Percentiles rank a stretch among this genome's conserved stretches.
Conservation (phyloP, 306 rosid genomes). For the Corylus americana region DNA sequence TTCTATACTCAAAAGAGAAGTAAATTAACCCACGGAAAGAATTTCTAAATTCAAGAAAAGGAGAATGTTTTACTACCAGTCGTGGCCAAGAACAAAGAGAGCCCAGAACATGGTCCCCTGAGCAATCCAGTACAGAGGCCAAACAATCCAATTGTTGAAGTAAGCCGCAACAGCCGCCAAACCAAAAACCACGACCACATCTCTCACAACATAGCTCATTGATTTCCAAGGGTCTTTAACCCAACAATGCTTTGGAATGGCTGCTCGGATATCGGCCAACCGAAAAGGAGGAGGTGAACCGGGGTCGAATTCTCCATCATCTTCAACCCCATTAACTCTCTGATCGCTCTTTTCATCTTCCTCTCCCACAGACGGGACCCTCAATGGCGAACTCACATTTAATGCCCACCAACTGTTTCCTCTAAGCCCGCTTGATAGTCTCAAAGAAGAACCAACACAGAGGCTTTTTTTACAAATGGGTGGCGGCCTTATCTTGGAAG, state of each 20-base stretch:
- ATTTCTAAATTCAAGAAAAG: neutral
- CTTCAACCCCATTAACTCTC: slow-evolving; percentile 21
- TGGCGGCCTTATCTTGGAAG: slow-evolving; percentile 37
- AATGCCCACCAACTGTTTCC: slow-evolving; percentile 51
- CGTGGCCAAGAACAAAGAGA: slow-evolving; percentile 98
- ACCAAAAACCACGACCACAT: slow-evolving; percentile 73
- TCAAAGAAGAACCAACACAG: neutral
- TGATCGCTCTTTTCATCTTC: slow-evolving; percentile 27
- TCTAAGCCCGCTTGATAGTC: slow-evolving; percentile 30
- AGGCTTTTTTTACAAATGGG: slow-evolving; percentile 14
- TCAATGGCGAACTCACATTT: slow-evolving; percentile 74
- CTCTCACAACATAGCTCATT: slow-evolving; percentile 91
- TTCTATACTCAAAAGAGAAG: neutral
- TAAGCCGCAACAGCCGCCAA: slow-evolving; percentile 82
- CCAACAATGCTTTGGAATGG: slow-evolving; percentile 98
- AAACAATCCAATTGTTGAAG: slow-evolving; percentile 74
- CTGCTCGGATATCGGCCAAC: slow-evolving; percentile 76
- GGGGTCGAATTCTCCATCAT: slow-evolving; percentile 56
- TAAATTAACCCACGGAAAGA: neutral
- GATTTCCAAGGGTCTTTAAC: slow-evolving; percentile 87
- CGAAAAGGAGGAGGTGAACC: slow-evolving; percentile 78
- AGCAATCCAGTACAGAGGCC: slow-evolving; percentile 99
- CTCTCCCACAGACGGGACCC: slow-evolving; percentile 45
- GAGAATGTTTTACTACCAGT: slow-evolving; percentile 55
- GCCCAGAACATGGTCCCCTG: slow-evolving; percentile 99